These are phyloP conservation scores for Penstemon eatonii DNA, from an alignment of 257 asterid species.

Conservation along the genomic window DNA sequence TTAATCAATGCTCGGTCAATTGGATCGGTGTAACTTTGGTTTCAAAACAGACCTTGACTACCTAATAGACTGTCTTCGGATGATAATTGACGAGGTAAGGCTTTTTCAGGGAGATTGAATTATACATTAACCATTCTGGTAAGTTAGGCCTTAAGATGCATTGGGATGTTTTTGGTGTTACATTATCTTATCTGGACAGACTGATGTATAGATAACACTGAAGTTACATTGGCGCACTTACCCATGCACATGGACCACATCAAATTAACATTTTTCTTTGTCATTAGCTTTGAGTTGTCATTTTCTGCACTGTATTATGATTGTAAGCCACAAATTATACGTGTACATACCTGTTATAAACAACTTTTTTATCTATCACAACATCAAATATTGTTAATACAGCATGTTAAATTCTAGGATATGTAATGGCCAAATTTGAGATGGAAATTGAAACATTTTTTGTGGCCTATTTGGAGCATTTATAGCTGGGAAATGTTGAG, in stretches of 20 bases:
- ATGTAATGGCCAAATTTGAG: no score
- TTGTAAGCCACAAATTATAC: not conserved
- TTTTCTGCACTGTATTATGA: conserved; percentile 4
- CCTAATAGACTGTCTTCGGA: not conserved
- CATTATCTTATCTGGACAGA: not conserved
- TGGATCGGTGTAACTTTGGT: not conserved
- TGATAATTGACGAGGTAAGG: not conserved
- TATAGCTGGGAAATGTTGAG: no score
- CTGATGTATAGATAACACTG: not conserved
- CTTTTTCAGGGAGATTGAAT: not conserved
- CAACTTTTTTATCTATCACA: no score
- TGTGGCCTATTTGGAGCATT: no score
- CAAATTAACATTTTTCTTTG: not conserved
- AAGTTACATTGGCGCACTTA: conserved; percentile 15
- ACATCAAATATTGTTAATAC: no score
- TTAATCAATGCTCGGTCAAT: not conserved
- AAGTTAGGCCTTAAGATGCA: conserved; percentile 16
- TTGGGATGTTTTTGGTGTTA: conserved; percentile 7
- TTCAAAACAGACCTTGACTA: not conserved
- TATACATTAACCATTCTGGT: not conserved
- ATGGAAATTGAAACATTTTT: no score
- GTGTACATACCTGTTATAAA: no score
- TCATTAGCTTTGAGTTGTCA: not conserved
- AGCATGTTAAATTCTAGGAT: no score
- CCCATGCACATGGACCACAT: conserved; percentile 17